Evolutionary conservation across 2,329 filamentous ascomycete genomes (phyloP).

Genomic region (Verticillium albo-atrum): DNA sequence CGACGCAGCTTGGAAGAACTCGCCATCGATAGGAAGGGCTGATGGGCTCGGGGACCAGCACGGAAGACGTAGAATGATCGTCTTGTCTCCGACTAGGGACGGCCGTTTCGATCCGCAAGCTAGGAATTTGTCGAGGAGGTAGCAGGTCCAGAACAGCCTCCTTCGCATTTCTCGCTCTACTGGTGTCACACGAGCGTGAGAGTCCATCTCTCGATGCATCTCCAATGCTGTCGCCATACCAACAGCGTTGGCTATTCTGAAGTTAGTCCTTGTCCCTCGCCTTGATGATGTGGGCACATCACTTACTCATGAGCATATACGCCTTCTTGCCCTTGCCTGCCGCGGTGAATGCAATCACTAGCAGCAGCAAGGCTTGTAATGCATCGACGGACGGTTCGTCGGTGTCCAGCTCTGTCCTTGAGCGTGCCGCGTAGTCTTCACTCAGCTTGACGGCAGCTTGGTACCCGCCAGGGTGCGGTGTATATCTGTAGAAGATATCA

Average conservation of each 20-base stretch:
- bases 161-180: constrained; percentile 72
- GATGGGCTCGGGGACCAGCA: constrained; percentile 64
- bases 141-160: constrained; percentile 86
- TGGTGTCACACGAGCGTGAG: constrained; percentile 55
- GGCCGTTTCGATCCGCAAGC: constrained; percentile 78
- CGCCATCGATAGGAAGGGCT: constrained; percentile 64
- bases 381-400: constrained; percentile 79
- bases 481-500: constrained; percentile 51
- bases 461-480: constrained; percentile 61
- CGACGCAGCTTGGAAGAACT: constrained; percentile 76
- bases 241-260: constrained; percentile 59
- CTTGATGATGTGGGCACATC: background rate
- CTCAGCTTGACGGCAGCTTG: constrained; percentile 64
- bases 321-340: constrained; percentile 77
- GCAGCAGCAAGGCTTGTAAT: constrained; percentile 69
- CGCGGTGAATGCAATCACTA: constrained; percentile 72
- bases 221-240: constrained; percentile 82
- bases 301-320: constrained; percentile 76
- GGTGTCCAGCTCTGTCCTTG: constrained; percentile 67
- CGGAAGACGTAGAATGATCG: constrained; percentile 69
- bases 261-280: constrained; percentile 7
- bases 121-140: constrained; percentile 79
- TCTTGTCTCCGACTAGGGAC: constrained; percentile 73
- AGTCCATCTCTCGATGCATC: constrained; percentile 70
- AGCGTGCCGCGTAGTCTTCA: constrained; percentile 67